phyloP scores from a whole-genome alignment of 2,329 filamentous ascomycete species.

The Hypoxylon sp. region DNA sequence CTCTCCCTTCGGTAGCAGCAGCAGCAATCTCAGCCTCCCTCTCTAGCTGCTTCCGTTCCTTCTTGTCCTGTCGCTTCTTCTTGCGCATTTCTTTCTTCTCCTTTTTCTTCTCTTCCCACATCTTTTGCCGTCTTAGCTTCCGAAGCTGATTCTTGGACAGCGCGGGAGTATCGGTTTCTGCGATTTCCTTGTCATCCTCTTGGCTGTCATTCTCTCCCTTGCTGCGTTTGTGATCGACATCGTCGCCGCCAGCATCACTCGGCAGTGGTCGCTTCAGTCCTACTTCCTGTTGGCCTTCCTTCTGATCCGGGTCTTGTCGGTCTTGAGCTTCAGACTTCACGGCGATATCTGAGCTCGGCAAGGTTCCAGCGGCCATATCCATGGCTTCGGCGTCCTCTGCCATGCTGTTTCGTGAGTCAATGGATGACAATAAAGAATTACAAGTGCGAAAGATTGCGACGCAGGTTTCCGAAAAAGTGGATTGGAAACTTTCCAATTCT shows the following conservation, averaged over 20 bases:
- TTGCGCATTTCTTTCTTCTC: constrained; percentile 69
- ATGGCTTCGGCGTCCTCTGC: constrained; percentile 6
- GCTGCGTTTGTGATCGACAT: background rate
- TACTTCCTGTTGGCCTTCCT: constrained; percentile 18
- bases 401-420: constrained; percentile 22
- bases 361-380: background rate
- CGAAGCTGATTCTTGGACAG: constrained; percentile 91
- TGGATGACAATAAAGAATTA: constrained; percentile 1
- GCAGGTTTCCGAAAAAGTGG: background rate
- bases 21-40: constrained; percentile 63
- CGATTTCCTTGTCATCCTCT: constrained; percentile 49
- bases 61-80: constrained; percentile 64
- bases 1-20: constrained; percentile 57
- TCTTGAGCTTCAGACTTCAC: constrained; percentile 29
- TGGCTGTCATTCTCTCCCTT: constrained; percentile 58
- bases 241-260: constrained; percentile 66
- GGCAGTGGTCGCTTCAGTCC: constrained; percentile 47
- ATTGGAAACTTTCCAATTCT: constrained; percentile 1
- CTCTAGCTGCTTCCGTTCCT: constrained; percentile 63
- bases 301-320: constrained; percentile 26
- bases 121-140: constrained; percentile 76
- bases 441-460: background rate
- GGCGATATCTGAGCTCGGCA: constrained; percentile 21
- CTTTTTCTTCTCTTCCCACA: constrained; percentile 80
- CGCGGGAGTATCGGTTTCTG: constrained; percentile 38